Conservation (phyloP, 306 rosid genomes). For the Inga oerstediana region DNA sequence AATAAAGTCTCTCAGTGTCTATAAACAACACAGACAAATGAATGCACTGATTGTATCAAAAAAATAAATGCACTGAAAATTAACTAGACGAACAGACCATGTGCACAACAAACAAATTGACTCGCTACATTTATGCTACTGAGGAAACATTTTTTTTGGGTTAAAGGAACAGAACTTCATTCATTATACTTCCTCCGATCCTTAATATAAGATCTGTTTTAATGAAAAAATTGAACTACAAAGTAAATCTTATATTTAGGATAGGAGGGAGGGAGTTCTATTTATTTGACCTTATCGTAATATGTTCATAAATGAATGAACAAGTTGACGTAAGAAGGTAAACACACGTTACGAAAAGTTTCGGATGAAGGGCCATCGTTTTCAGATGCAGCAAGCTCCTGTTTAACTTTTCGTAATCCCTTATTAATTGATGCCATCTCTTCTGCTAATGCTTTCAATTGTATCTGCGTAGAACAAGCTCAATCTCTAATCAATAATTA, state of each 20-base stretch:
- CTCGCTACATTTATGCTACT: background rate
- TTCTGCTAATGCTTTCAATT: conserved; percentile 97
- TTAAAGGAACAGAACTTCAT: background rate
- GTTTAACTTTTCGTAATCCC: conserved; percentile 91
- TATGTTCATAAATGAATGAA: conserved; percentile 22
- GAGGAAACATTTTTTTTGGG: background rate
- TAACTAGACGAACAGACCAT: conserved; percentile 21
- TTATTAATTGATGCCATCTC: conserved; percentile 96
- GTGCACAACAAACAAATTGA: conserved; percentile 7
- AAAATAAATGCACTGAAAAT: conserved; percentile 23
- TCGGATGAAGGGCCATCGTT: conserved; percentile 92
- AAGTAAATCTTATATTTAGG: no score
- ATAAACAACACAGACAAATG: conserved; percentile 33
- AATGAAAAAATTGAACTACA: no score
- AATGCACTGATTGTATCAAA: conserved; percentile 3
- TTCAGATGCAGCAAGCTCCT: conserved; percentile 84
- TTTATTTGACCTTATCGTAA: background rate
- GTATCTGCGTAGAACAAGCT: conserved; percentile 78
- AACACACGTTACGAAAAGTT: conserved; percentile 80
- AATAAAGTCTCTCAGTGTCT: conserved; percentile 84
- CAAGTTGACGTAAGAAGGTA: conserved; percentile 23
- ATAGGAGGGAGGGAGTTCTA: no score
- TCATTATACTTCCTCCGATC: background rate
- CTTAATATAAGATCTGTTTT: no score
- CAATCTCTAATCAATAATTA: conserved; percentile 24